A percentile compares a stretch with the other conserved stretches of the same genome.
These are phyloP conservation scores for Suhomyces kunorum DNA, from an alignment of 1,139 yeast species.

Conservation along the genomic window DNA sequence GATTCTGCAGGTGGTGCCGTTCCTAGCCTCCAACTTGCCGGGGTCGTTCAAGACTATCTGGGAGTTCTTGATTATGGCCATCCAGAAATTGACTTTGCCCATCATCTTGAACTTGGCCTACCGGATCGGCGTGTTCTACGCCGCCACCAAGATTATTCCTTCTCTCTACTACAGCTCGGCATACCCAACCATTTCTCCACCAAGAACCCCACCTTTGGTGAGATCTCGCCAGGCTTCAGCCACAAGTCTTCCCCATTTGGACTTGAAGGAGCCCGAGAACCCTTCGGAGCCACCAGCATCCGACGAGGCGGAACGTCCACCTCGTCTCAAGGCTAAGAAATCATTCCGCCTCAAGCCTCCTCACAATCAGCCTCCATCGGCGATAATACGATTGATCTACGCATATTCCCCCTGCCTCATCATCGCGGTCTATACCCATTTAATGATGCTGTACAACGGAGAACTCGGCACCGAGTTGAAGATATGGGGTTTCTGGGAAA, in stretches of 20 bases:
- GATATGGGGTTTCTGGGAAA: constrained; percentile 57
- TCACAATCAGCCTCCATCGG: constrained; percentile 37
- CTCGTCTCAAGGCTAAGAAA: constrained; percentile 8
- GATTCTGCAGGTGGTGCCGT: constrained; percentile 45
- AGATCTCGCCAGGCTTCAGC: constrained; percentile 24
- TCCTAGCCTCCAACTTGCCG: constrained; percentile 55
- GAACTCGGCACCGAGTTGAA: constrained; percentile 62
- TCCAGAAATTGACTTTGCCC: constrained; percentile 77
- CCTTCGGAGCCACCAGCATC: not conserved
- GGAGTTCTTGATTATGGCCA: constrained; percentile 67
- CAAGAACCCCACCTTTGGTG: constrained; percentile 25
- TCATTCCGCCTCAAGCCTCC: constrained; percentile 22
- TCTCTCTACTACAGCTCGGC: constrained; percentile 52
- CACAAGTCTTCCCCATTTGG: constrained; percentile 12
- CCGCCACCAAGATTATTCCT: constrained; percentile 93
- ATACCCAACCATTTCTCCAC: constrained; percentile 28
- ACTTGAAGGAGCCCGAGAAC: constrained; percentile 8
- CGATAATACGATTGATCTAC: constrained; percentile 63
- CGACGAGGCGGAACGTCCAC: constrained; percentile 2
- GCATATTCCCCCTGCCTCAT: constrained; percentile 92
- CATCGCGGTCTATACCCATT: constrained; percentile 91
- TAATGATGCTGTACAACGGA: constrained; percentile 86
- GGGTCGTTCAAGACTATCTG: constrained; percentile 64
- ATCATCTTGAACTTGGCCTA: constrained; percentile 79
- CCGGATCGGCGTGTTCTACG: constrained; percentile 83